phyloP scores from a whole-genome alignment of 352 stramenopile genomes.

The Plasmopara muralis region DNA sequence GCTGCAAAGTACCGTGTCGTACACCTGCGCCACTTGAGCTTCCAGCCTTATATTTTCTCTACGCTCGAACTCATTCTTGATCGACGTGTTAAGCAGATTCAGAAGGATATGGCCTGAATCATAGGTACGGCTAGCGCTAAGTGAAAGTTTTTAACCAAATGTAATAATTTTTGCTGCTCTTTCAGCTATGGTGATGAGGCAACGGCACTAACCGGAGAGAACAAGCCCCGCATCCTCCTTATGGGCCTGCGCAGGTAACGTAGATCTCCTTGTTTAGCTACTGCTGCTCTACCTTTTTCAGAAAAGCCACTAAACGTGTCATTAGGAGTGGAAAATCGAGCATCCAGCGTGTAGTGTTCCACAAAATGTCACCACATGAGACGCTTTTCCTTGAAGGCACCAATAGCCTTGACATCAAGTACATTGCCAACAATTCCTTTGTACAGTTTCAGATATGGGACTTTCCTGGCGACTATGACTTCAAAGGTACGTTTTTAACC shows the following conservation, averaged over 20 bases:
- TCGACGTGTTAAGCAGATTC: slow-evolving; percentile 22
- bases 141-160: neutral
- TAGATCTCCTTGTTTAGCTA: neutral
- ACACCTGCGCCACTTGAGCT: neutral
- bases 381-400: slow-evolving; percentile 94
- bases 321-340: slow-evolving; percentile 81
- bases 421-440: slow-evolving; percentile 97
- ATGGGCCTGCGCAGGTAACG: slow-evolving; percentile 91
- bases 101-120: slow-evolving; percentile 32
- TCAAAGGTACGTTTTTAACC: slow-evolving; percentile 43
- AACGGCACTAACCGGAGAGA: slow-evolving; percentile 74
- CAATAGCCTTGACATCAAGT: slow-evolving; percentile 89
- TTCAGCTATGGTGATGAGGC: slow-evolving; percentile 66
- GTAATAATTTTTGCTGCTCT: slow-evolving; percentile 1
- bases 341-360: slow-evolving; percentile 96
- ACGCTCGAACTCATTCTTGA: slow-evolving; percentile 10
- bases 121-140: slow-evolving; percentile 16
- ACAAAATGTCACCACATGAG: slow-evolving; percentile 99
- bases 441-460: slow-evolving; percentile 99
- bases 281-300: no score
- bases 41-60: neutral
- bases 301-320: neutral
- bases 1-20: neutral
- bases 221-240: slow-evolving; percentile 93
- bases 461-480: slow-evolving; percentile 94